Conservation (phyloP, 192 early-diverging fungal species). For the Pilobolus umbonatus region DNA sequence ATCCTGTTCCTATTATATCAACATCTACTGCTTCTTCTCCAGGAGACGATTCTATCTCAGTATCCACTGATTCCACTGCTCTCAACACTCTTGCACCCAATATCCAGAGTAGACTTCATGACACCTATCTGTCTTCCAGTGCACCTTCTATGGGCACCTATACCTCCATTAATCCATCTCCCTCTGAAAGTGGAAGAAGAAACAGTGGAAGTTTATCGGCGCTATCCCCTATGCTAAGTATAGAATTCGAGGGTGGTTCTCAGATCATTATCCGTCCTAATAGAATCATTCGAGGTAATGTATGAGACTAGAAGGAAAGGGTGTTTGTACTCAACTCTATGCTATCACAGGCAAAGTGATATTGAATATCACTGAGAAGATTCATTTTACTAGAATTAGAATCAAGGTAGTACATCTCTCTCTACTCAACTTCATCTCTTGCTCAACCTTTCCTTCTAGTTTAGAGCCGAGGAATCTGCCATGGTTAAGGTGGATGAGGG, state of each 20-base stretch:
- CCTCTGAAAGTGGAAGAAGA: too few relatives aligned
- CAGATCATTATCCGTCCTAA: conserved; percentile 37
- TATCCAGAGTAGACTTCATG: too few relatives aligned
- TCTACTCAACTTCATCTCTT: not conserved
- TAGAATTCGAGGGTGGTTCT: conserved; percentile 37
- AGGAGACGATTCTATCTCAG: too few relatives aligned
- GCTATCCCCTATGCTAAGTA: too few relatives aligned
- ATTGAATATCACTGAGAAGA: conserved; percentile 23
- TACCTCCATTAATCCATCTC: too few relatives aligned
- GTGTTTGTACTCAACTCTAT: not conserved
- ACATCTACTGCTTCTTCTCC: too few relatives aligned
- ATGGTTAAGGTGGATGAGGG: conserved; percentile 29
- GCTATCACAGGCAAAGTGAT: conserved; percentile 24
- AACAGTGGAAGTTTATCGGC: too few relatives aligned
- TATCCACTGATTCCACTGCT: too few relatives aligned
- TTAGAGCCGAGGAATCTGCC: conserved; percentile 33
- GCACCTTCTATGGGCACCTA: too few relatives aligned
- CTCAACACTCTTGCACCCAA: too few relatives aligned
- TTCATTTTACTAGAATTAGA: conserved; percentile 32
- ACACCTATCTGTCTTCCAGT: too few relatives aligned
- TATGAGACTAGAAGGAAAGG: not conserved
- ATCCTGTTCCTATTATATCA: too few relatives aligned
- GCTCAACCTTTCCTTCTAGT: conserved; percentile 3
- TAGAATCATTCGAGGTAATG: conserved; percentile 33
- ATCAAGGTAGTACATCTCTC: conserved; percentile 24